These are phyloP conservation scores for Penicillium sp. DNA, from an alignment of 2,329 filamentous ascomycete species.

Conservation along the genomic window DNA sequence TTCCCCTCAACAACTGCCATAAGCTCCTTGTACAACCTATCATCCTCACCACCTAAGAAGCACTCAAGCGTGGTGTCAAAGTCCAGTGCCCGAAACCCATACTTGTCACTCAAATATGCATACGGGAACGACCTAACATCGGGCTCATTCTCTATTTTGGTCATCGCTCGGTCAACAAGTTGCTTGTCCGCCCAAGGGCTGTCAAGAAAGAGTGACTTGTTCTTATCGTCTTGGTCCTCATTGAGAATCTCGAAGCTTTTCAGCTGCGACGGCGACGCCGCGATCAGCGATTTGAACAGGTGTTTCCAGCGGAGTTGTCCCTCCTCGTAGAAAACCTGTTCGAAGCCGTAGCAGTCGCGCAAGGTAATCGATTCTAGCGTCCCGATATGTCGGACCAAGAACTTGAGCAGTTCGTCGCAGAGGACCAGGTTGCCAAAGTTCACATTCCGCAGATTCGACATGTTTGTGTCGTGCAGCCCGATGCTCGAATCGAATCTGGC, in stretches of 20 bases:
- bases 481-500: neutral
- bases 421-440: neutral
- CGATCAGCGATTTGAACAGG: neutral
- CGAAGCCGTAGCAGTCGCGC: neutral
- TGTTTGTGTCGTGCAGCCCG: neutral
- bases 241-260: neutral
- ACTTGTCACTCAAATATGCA: neutral
- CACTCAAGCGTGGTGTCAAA: neutral
- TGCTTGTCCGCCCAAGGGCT: neutral
- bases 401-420: neutral
- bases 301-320: neutral
- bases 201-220: neutral
- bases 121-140: neutral
- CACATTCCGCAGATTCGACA: neutral
- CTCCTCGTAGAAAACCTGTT: neutral
- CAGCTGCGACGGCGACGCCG: neutral
- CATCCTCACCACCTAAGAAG: neutral
- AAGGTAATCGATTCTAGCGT: neutral
- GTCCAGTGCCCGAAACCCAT: neutral
- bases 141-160: neutral
- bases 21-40: neutral
- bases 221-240: neutral
- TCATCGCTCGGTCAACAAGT: neutral
- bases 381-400: neutral
- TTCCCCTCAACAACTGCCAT: neutral